Evolutionary conservation across 108 stramenopile species (phyloP).

Genomic region (Fistulifera solaris): DNA sequence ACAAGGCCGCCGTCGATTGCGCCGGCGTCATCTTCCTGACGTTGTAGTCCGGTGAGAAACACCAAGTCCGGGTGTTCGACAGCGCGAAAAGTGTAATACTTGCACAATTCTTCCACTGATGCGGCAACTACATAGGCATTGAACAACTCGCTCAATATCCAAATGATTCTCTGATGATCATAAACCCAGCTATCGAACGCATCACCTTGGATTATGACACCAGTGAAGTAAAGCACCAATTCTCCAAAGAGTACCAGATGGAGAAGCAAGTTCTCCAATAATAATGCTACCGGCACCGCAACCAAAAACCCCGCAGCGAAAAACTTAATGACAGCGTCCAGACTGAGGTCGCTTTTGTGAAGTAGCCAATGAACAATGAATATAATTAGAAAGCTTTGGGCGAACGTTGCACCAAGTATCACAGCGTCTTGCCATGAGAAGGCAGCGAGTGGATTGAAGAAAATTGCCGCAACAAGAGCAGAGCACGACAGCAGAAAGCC

Average conservation of each 20-base stretch:
- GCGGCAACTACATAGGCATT: constrained; percentile 81
- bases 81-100: constrained; percentile 81
- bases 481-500: constrained; percentile 23
- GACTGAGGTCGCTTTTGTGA: constrained; percentile 78
- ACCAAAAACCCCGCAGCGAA: constrained; percentile 79
- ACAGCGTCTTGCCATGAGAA: constrained; percentile 72
- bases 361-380: constrained; percentile 76
- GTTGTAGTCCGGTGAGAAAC: constrained; percentile 72
- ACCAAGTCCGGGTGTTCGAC: constrained; percentile 81
- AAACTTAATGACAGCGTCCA: constrained; percentile 83
- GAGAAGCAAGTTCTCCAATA: constrained; percentile 62
- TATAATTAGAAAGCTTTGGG: constrained; percentile 65
- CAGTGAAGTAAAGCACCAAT: constrained; percentile 34
- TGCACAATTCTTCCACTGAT: constrained; percentile 75
- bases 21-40: constrained; percentile 43
- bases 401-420: constrained; percentile 65
- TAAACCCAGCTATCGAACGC: constrained; percentile 39
- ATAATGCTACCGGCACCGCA: constrained; percentile 63
- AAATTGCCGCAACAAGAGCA: constrained; percentile 35
- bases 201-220: constrained; percentile 31
- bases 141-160: constrained; percentile 62
- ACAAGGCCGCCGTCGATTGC: constrained; percentile 58
- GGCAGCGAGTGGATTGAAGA: constrained; percentile 49
- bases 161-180: constrained; percentile 40
- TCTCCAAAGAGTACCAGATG: constrained; percentile 34